Base-by-base conservation (phyloP, 2,329 filamentous ascomycete species). In the Tolypocladium ovalisporum region DNA sequence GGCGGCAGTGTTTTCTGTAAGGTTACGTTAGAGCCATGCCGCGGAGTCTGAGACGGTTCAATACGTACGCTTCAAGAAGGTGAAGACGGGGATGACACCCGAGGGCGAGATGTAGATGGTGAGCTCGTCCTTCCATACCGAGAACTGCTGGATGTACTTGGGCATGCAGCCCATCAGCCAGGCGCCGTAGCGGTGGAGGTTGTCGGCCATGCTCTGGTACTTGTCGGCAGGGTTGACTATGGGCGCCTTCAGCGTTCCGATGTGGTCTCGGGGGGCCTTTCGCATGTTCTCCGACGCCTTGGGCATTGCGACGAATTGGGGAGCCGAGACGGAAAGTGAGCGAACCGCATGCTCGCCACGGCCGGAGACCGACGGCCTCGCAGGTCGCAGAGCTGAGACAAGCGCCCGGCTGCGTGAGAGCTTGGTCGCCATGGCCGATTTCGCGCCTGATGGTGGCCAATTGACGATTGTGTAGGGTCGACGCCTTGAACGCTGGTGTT, bases 91-190 rank as follows among this genome's bases (percentile, higher is more conserved):
- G 65, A 97, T 84, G 66, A 97, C 85, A 64, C 90, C 94, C 40
- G 88, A 77, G 1, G 94, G 94, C 53, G 90, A 81, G 69, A 97
- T 94, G 75, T 95, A 93, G 72, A 97, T 90, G 66, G 88, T 91
- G 71, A 99, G 85, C 76, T 99, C 94, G 71, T 99, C 94, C 79
- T 99, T 99, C 94, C 94, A 99, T 57, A 99, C 93, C 15, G 92
- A 96, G 79, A 97, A 97, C 77, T 99, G 94, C 79, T 99, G 95
- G 67, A 99, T 84, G 76, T 96, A 97, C 80, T 97, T 97, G 67
- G 94, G 95, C 69, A 99, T 76, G 74, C 90, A 96, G 65, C 91
- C 92, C 84, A 99, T 93, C 68, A 99, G 78, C 83, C 96, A 99
- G 70, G 95, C 86, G 68, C 94, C 94, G 71, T 99, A 99, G 68